Evolutionary conservation across 495 filamentous ascomycete genomes (phyloP).

Genomic region (Hapsidospora chrysogenum): DNA sequence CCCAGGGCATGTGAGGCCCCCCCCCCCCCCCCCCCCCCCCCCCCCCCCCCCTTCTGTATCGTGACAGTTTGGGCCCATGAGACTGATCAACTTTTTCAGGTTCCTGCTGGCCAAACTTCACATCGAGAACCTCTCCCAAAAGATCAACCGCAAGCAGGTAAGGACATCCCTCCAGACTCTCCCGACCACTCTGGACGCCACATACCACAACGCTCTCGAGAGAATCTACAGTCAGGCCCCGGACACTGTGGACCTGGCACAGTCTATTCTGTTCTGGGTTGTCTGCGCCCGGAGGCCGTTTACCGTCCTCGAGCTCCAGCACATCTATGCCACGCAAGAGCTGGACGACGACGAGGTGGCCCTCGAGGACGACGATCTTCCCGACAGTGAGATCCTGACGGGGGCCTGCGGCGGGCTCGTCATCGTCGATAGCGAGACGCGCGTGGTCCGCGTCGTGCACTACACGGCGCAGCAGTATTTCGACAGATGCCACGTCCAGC

Average conservation of each 20-base stretch:
- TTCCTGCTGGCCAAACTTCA: constrained; percentile 1
- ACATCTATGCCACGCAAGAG: constrained; percentile 3
- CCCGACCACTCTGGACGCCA: constrained; percentile 1
- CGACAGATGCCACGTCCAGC: constrained; percentile 1
- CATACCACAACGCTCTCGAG: constrained; percentile 15
- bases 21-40: too few relatives aligned
- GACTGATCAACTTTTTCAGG: not conserved
- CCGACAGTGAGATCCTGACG: constrained; percentile 1
- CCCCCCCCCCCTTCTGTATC: too few relatives aligned
- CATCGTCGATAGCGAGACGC: constrained; percentile 10
- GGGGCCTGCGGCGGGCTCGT: constrained; percentile 14
- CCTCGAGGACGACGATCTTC: not conserved
- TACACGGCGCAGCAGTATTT: constrained; percentile 15
- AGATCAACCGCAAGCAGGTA: not conserved
- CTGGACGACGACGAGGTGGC: not conserved
- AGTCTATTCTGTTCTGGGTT: not conserved
- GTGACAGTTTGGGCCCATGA: too few relatives aligned
- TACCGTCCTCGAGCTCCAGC: constrained; percentile 9
- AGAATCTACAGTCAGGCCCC: constrained; percentile 12
- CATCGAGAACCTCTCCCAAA: not conserved
- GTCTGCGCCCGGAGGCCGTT: not conserved
- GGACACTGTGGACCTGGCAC: not conserved
- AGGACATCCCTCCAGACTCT: not conserved
- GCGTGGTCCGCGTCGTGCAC: constrained; percentile 14
- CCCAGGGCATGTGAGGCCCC: not conserved